These are phyloP conservation scores for Telfairia occidentalis DNA, from an alignment of 331 rosid genomes.

Conservation along the genomic window DNA sequence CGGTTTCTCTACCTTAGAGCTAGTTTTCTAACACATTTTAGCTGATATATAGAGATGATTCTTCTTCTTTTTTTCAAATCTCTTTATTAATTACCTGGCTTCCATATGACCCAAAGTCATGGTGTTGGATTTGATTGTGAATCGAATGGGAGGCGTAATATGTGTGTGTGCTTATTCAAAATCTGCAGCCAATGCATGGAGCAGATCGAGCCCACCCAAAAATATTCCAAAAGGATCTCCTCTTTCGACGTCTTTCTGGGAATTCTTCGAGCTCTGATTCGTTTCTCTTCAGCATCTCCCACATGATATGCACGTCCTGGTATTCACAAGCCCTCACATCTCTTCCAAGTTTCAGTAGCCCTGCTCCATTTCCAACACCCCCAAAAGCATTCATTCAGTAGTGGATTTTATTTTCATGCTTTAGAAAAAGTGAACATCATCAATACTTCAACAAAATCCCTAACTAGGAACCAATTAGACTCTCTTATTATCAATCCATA, in stretches of 20 bases:
- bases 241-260: conserved; percentile 17
- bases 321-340: conserved; percentile 67
- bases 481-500: background rate
- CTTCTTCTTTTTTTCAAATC: background rate
- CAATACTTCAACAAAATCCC: background rate
- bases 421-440: background rate
- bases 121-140: conserved; percentile 1
- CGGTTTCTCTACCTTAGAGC: background rate
- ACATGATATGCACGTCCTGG: conserved; percentile 80
- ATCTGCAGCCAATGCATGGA: conserved; percentile 24
- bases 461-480: too few relatives aligned
- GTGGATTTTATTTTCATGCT: background rate
- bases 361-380: conserved; percentile 23
- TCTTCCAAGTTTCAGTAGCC: conserved; percentile 36
- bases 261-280: conserved; percentile 25
- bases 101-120: conserved; percentile 1
- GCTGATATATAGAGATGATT: background rate
- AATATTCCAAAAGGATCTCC: conserved; percentile 29
- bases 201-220: conserved; percentile 45
- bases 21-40: background rate
- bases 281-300: conserved; percentile 64
- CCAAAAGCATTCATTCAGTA: background rate
- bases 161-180: conserved; percentile 13
- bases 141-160: too few relatives aligned
- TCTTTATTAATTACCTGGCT: background rate